Evolutionary conservation across 2,329 filamentous ascomycete genomes (phyloP).

Genomic region (Exophiala aquamarina): DNA sequence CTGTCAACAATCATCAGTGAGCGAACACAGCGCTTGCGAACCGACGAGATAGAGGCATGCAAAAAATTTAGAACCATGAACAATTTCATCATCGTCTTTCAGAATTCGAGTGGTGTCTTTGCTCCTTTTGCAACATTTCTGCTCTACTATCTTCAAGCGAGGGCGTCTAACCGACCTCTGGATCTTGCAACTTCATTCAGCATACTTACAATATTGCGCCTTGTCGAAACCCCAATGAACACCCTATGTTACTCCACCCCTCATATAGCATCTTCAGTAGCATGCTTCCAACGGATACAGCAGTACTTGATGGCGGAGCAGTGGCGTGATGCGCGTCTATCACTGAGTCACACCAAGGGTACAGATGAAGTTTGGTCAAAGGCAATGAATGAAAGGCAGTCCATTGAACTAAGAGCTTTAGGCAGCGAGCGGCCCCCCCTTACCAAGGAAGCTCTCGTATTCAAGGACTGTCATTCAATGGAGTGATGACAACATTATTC

Average conservation of each 20-base stretch:
- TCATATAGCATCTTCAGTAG: slow-evolving; percentile 18
- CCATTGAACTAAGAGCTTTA: slow-evolving; percentile 12
- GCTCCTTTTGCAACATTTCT: slow-evolving; percentile 24
- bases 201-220: slow-evolving; percentile 20
- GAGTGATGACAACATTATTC: slow-evolving; percentile 41
- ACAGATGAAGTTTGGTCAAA: neutral
- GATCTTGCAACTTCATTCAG: slow-evolving; percentile 17
- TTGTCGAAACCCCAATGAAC: slow-evolving; percentile 11
- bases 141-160: slow-evolving; percentile 16
- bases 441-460: slow-evolving; percentile 7
- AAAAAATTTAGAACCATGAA: slow-evolving; percentile 38
- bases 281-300: slow-evolving; percentile 25
- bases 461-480: slow-evolving; percentile 51
- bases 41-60: slow-evolving; percentile 43
- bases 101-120: slow-evolving; percentile 16
- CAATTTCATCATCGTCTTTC: slow-evolving; percentile 13
- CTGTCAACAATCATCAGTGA: slow-evolving; percentile 42
- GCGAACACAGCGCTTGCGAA: slow-evolving; percentile 40
- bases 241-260: slow-evolving; percentile 10
- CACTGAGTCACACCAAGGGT: slow-evolving; percentile 2
- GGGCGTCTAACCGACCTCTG: slow-evolving; percentile 8
- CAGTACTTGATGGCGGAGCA: slow-evolving; percentile 18
- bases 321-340: slow-evolving; percentile 19
- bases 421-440: neutral
- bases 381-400: neutral